These are phyloP conservation scores for Apiotrichum siamense DNA, from an alignment of 1,284 basidiomycete species.

Conservation along the genomic window DNA sequence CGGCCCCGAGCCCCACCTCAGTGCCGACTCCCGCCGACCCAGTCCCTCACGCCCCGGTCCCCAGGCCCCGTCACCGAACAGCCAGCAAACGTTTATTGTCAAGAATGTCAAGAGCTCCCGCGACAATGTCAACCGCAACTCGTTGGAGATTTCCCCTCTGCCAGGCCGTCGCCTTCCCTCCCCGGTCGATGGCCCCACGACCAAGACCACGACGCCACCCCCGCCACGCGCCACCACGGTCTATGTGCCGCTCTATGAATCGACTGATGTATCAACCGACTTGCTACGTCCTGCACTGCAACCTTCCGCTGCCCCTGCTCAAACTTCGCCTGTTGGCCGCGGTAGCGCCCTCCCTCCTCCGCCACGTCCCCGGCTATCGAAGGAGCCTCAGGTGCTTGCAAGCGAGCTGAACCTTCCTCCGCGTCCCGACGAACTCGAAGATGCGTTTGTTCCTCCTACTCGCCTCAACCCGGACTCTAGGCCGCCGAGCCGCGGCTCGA, in stretches of 20 bases:
- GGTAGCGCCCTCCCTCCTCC: neutral
- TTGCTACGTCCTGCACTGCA: neutral
- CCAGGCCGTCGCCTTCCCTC: neutral
- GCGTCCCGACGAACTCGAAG: constrained; percentile 35
- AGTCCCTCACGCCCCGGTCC: neutral
- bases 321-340: neutral
- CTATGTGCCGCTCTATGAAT: neutral
- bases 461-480: neutral
- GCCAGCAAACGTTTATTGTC: neutral
- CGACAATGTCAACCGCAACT: neutral
- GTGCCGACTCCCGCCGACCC: neutral
- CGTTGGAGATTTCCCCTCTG: neutral
- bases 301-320: neutral
- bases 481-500: constrained; percentile 11
- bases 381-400: neutral
- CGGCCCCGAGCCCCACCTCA: neutral
- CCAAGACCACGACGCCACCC: neutral
- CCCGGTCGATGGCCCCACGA: neutral
- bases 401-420: constrained; percentile 26
- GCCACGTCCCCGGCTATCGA: neutral
- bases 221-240: neutral
- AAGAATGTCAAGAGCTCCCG: neutral
- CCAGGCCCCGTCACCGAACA: neutral
- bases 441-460: neutral
- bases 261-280: neutral